Conservation (phyloP, 176 grass and related monocot genomes). For the Luzula sylvatica region DNA sequence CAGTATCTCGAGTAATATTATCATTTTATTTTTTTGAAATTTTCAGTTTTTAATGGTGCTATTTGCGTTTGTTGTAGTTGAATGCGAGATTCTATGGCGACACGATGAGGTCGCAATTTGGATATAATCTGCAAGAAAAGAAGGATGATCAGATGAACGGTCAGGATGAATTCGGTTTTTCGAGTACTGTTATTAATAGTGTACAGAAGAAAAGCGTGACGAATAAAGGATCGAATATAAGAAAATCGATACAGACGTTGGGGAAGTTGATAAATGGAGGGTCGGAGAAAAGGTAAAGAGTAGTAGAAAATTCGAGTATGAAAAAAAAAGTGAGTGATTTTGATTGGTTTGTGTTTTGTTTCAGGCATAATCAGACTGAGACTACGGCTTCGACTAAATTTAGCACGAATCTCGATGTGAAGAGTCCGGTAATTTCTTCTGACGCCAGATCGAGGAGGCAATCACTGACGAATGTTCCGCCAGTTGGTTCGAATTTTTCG, state of each 20-base stretch:
- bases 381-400: conserved; percentile 28
- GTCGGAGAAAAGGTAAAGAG: conserved; percentile 58
- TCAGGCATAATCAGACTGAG: conserved; percentile 30
- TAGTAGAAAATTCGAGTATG: neutral
- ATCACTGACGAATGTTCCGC: conserved; percentile 46
- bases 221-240: conserved; percentile 66
- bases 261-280: conserved; percentile 75
- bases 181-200: conserved; percentile 26
- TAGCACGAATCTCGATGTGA: conserved; percentile 10
- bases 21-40: neutral
- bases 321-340: no score
- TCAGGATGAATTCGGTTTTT: conserved; percentile 21
- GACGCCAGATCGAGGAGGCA: conserved; percentile 53
- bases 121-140: conserved; percentile 33
- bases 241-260: conserved; percentile 79
- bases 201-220: conserved; percentile 22
- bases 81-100: conserved; percentile 27
- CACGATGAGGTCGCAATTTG: conserved; percentile 27
- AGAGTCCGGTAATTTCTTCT: conserved; percentile 24
- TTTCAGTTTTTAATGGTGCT: conserved; percentile 7
- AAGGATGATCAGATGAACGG: conserved; percentile 29
- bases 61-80: conserved; percentile 16
- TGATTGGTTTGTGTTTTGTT: conserved; percentile 34
- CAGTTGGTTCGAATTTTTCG: conserved; percentile 27
- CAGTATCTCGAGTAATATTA: neutral